These are phyloP conservation scores for Tagetes erecta DNA, from an alignment of 129 eudicot genomes.

Conservation along the genomic window DNA sequence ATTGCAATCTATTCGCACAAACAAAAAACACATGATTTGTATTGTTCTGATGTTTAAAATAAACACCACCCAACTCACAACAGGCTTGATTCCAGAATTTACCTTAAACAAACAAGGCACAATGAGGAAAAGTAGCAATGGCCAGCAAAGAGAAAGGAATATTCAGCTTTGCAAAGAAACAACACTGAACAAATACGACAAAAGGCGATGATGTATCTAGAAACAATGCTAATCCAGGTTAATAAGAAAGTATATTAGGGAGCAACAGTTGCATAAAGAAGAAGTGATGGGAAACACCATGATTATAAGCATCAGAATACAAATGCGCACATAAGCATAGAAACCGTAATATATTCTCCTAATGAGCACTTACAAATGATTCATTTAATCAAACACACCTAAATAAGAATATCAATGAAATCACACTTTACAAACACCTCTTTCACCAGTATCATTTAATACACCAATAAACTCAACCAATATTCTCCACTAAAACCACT, in stretches of 20 bases:
- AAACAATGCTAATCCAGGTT: constrained; percentile 30
- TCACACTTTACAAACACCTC: constrained; percentile 40
- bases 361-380: constrained; percentile 40
- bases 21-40: constrained; percentile 27
- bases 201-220: constrained; percentile 11
- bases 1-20: constrained; percentile 31
- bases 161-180: constrained; percentile 54
- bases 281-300: constrained; percentile 40
- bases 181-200: constrained; percentile 43
- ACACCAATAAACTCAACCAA: constrained; percentile 37
- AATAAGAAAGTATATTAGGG: constrained; percentile 17
- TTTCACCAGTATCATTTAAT: constrained; percentile 16
- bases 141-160: constrained; percentile 42
- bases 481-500: constrained; percentile 35
- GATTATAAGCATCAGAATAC: constrained; percentile 74
- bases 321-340: constrained; percentile 36
- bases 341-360: constrained; percentile 52
- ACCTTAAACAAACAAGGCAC: constrained; percentile 34
- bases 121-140: constrained; percentile 30
- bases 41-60: constrained; percentile 12
- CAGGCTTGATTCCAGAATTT: constrained; percentile 35
- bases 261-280: constrained; percentile 39
- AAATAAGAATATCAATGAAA: constrained; percentile 40
- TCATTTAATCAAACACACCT: constrained; percentile 28
- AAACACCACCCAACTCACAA: constrained; percentile 14